A percentile compares a stretch with the other conserved stretches of the same genome.
Conservation (phyloP, 116 monocot species). For the Posidonia oceanica region DNA sequence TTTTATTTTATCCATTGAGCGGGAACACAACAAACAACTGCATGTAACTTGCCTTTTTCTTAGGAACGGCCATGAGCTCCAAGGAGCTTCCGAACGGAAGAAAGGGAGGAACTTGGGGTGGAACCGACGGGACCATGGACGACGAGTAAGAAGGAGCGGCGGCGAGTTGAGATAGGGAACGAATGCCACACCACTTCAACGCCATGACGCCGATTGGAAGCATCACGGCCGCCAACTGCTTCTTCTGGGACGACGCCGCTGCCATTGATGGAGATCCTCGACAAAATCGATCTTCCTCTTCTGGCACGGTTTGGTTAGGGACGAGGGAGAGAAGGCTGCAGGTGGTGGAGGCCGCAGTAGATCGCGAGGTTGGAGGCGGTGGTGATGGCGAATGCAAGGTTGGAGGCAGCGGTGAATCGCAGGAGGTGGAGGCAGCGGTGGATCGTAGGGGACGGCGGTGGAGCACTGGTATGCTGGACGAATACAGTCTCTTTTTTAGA, state of each 20-base stretch:
- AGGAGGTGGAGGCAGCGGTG: too few species aligned
- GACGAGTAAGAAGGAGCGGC: constrained; percentile 4
- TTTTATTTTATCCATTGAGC: too few species aligned
- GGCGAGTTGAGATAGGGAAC: neutral
- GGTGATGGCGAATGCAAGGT: too few species aligned
- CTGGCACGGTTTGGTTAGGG: neutral
- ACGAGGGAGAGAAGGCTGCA: too few species aligned
- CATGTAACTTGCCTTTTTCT: constrained; percentile 41
- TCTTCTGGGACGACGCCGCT: neutral
- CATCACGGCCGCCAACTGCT: neutral
- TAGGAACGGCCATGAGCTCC: constrained; percentile 94
- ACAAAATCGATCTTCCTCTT: neutral
- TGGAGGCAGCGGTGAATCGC: too few species aligned
- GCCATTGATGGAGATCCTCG: neutral
- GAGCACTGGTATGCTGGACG: too few species aligned
- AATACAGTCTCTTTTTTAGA: too few species aligned
- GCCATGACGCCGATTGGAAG: neutral
- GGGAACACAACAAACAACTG: neutral
- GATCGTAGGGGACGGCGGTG: too few species aligned
- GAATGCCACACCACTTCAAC: neutral
- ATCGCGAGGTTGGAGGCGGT: too few species aligned
- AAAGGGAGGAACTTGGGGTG: constrained; percentile 4
- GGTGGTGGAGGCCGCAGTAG: too few species aligned
- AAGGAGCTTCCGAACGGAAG: constrained; percentile 25
- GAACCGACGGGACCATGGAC: neutral